These are phyloP conservation scores for Nothophaeocryptopus gaeumannii DNA, from an alignment of 2,329 filamentous ascomycete genomes.

Conservation along the genomic window DNA sequence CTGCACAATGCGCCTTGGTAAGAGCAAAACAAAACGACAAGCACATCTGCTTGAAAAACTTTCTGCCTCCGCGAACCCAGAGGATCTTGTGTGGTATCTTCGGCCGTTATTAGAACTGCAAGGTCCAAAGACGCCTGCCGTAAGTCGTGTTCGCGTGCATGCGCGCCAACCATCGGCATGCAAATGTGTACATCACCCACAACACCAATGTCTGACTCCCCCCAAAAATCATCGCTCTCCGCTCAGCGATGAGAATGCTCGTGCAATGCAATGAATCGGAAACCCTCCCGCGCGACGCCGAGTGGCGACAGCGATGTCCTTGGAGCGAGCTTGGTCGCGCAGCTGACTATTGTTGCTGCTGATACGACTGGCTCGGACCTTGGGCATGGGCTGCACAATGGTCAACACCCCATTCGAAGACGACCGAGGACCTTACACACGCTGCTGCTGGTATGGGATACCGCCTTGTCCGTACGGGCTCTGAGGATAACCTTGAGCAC, in stretches of 20 bases:
- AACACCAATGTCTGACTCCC: constrained; percentile 8
- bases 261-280: constrained; percentile 11
- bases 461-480: constrained; percentile 49
- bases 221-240: constrained; percentile 8
- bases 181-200: constrained; percentile 19
- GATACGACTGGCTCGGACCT: constrained; percentile 16
- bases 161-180: constrained; percentile 10
- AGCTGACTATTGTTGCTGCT: constrained; percentile 19
- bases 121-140: constrained; percentile 18
- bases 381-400: constrained; percentile 23
- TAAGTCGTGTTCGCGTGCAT: constrained; percentile 21
- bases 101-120: constrained; percentile 20
- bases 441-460: constrained; percentile 45
- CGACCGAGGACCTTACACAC: constrained; percentile 27
- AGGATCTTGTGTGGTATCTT: constrained; percentile 23
- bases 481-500: constrained; percentile 50
- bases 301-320: constrained; percentile 1
- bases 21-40: constrained; percentile 4
- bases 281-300: constrained; percentile 13
- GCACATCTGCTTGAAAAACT: constrained; percentile 9
- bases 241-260: constrained; percentile 10
- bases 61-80: constrained; percentile 18
- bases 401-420: constrained; percentile 20
- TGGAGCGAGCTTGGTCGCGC: constrained; percentile 5
- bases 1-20: constrained; percentile 7